A percentile compares a stretch with the other conserved stretches of the same genome.
Conservation (phyloP, 2,329 filamentous ascomycete genomes). For the Colletotrichum siamense region DNA sequence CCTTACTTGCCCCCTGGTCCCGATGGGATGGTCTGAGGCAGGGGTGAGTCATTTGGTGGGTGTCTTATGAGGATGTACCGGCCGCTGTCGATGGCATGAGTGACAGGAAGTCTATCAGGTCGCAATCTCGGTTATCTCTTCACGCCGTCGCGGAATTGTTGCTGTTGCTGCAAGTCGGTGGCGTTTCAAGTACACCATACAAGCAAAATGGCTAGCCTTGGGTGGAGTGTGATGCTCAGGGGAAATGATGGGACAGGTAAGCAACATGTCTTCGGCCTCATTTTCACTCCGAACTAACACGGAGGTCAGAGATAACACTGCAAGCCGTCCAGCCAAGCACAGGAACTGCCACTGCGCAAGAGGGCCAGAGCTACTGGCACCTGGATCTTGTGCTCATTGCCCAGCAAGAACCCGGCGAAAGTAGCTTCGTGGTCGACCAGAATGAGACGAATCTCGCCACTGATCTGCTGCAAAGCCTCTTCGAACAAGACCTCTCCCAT, state of each 20-base stretch:
- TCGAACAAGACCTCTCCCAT: background rate
- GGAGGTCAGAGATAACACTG: background rate
- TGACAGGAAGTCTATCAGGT: background rate
- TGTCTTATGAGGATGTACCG: background rate
- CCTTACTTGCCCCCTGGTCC: background rate
- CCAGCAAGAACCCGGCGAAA: background rate
- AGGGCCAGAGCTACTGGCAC: background rate
- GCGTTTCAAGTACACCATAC: background rate
- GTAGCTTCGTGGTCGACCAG: background rate
- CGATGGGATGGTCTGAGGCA: background rate
- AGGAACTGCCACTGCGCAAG: background rate
- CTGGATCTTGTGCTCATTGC: background rate
- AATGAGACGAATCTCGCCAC: background rate
- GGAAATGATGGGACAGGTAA: background rate
- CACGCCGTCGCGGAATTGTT: background rate
- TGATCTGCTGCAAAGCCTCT: background rate
- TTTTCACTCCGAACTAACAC: background rate
- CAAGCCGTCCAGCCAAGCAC: background rate
- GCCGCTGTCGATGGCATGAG: background rate
- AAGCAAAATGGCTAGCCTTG: background rate
- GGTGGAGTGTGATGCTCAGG: background rate
- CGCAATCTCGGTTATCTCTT: background rate
- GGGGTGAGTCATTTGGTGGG: background rate
- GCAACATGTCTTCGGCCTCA: accelerated
- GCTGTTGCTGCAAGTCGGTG: background rate